Evolutionary conservation across 495 filamentous ascomycete genomes (phyloP).

Genomic region (Tuber calosporum): DNA sequence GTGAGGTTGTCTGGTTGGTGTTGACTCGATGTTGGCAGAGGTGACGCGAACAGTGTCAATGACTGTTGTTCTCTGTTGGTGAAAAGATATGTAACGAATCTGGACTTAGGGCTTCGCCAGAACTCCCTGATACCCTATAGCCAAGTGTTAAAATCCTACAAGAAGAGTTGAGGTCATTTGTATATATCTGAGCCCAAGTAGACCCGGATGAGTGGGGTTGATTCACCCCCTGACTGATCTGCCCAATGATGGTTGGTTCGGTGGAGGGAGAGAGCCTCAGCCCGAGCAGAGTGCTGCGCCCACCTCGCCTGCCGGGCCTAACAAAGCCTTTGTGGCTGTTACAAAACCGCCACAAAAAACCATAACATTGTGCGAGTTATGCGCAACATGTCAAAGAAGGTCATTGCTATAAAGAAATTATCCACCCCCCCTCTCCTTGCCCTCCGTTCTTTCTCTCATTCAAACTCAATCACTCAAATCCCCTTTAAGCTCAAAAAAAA

Average conservation of each 20-base stretch:
- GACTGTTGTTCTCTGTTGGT: background rate
- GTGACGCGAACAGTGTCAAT: background rate
- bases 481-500: background rate
- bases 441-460: background rate
- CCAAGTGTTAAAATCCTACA: background rate
- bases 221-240: background rate
- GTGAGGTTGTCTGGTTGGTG: background rate
- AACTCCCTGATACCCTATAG: background rate
- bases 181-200: background rate
- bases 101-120: background rate
- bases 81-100: background rate
- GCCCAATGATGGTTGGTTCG: background rate
- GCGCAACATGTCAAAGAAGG: background rate
- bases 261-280: background rate
- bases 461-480: background rate
- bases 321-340: background rate
- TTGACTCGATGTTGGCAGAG: background rate
- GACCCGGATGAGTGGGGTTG: background rate
- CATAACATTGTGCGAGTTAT: background rate
- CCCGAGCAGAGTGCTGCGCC: background rate
- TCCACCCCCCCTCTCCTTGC: background rate
- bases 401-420: background rate
- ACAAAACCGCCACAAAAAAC: background rate
- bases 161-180: background rate
- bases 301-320: background rate